Evolutionary conservation across 306 rosid genomes (phyloP).

Genomic region (Spatholobus suberectus): DNA sequence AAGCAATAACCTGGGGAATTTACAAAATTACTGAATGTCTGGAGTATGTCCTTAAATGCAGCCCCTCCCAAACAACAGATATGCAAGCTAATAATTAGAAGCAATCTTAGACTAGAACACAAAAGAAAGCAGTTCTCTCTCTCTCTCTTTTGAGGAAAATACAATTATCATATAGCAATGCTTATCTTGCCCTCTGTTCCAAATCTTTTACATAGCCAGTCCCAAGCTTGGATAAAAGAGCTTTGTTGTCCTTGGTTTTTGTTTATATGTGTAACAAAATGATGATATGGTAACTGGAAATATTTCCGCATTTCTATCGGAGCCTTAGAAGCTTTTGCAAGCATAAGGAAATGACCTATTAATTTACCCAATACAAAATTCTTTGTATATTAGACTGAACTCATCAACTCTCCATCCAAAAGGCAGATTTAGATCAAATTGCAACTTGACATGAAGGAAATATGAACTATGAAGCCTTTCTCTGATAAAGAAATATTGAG

Average conservation of each 20-base stretch:
- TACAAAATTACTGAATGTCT: not conserved
- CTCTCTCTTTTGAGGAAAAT: no score
- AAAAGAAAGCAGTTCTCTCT: not conserved
- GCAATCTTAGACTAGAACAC: no score
- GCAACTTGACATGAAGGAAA: not conserved
- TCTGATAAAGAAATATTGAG: not conserved
- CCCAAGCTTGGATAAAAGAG: no score
- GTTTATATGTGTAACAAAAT: not conserved
- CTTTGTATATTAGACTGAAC: not conserved
- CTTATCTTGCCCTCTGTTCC: no score
- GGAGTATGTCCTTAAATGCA: not conserved
- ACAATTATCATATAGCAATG: no score
- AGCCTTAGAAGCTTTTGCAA: not conserved
- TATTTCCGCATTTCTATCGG: not conserved
- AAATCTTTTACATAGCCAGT: no score
- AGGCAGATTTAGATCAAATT: not conserved
- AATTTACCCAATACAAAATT: not conserved
- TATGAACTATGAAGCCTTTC: not conserved
- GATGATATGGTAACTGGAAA: not conserved
- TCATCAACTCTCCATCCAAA: not conserved
- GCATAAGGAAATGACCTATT: not conserved
- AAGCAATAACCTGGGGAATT: not conserved
- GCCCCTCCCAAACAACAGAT: constrained; percentile 4
- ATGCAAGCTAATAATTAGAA: no score
- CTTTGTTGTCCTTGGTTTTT: not conserved